phyloP scores from a whole-genome alignment of 192 early-diverging fungal species.

The Gryganskiella cystojenkinii region DNA sequence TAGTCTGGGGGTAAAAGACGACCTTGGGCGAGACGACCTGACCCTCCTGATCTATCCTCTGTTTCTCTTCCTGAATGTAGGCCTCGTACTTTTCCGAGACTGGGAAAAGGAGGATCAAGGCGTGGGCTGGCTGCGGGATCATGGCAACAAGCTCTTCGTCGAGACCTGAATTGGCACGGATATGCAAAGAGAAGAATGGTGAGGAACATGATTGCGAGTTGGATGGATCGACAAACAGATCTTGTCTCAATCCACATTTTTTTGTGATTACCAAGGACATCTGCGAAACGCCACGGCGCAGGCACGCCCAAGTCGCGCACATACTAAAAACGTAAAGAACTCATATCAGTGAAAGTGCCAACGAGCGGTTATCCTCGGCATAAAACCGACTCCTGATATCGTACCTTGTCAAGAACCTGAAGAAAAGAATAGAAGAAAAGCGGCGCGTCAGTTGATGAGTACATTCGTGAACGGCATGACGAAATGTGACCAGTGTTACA shows the following conservation, averaged over 20 bases:
- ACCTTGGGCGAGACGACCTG: slow-evolving; percentile 67
- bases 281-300: slow-evolving; percentile 71
- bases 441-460: background rate
- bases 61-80: slow-evolving; percentile 60
- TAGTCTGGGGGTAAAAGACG: slow-evolving; percentile 89
- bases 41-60: slow-evolving; percentile 56
- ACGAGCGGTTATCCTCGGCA: background rate
- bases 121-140: slow-evolving; percentile 84
- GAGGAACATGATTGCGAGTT: background rate
- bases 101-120: slow-evolving; percentile 92
- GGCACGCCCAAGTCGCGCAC: slow-evolving; percentile 77
- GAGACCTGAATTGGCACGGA: no score
- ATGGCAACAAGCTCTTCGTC: slow-evolving; percentile 86
- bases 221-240: background rate
- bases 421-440: background rate
- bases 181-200: background rate
- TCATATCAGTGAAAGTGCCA: background rate
- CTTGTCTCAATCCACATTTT: background rate
- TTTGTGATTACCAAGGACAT: slow-evolving; percentile 74
- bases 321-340: slow-evolving; percentile 54
- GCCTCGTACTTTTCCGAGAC: slow-evolving; percentile 68
- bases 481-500: slow-evolving; percentile 1
- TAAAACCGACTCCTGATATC: background rate
- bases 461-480: background rate
- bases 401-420: slow-evolving; percentile 75